Conservation (phyloP, 768 basidiomycete species). For the Suillus alpinus region DNA sequence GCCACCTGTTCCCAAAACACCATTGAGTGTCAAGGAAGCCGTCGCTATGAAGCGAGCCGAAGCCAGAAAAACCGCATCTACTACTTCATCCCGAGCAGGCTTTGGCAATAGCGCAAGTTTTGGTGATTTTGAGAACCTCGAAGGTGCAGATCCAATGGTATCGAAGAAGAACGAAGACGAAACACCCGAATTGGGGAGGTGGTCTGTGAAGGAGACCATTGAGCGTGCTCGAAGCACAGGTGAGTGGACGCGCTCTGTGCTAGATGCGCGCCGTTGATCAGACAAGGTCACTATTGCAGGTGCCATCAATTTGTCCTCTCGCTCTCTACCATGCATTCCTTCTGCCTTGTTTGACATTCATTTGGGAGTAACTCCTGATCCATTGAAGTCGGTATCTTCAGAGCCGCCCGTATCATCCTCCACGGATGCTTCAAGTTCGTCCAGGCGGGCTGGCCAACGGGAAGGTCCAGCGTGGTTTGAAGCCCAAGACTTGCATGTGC, state of each 20-base stretch:
- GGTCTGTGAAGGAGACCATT: constrained; percentile 70
- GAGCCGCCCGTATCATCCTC: constrained; percentile 51
- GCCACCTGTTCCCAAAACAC: constrained; percentile 28
- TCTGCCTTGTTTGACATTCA: constrained; percentile 80
- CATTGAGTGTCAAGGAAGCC: constrained; percentile 66
- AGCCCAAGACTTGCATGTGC: constrained; percentile 69
- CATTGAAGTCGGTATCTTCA: constrained; percentile 60
- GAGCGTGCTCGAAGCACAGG: constrained; percentile 77
- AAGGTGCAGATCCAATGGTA: constrained; percentile 36
- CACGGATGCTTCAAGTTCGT: constrained; percentile 31
- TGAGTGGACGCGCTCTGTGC: constrained; percentile 38
- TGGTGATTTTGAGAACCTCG: constrained; percentile 41
- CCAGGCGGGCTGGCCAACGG: constrained; percentile 40
- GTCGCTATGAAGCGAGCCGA: constrained; percentile 79
- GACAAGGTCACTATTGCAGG: constrained; percentile 51
- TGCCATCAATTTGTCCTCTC: constrained; percentile 70
- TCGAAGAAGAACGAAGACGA: constrained; percentile 40
- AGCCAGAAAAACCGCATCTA: constrained; percentile 54
- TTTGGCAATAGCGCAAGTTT: constrained; percentile 18
- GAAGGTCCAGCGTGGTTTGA: constrained; percentile 72
- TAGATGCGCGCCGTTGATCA: constrained; percentile 42
- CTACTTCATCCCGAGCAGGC: constrained; percentile 23
- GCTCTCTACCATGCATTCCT: constrained; percentile 70
- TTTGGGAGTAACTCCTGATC: constrained; percentile 68
- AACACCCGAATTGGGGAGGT: constrained; percentile 54